phyloP scores from a whole-genome alignment of 192 early-diverging fungal species.

The Backusella mclennaniae region DNA sequence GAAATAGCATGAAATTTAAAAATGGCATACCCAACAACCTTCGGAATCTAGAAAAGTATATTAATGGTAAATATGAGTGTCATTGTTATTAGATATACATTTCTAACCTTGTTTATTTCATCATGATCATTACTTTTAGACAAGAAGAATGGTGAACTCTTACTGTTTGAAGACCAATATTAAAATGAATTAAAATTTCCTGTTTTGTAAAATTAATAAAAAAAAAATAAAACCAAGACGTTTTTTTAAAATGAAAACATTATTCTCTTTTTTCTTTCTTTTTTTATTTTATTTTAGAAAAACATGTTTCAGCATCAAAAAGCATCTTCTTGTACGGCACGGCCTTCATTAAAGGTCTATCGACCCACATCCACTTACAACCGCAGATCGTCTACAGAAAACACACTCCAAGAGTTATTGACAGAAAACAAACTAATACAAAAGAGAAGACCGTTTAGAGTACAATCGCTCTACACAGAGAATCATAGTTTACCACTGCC shows the following conservation, averaged over 20 bases:
- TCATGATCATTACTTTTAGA: background rate
- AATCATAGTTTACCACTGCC: background rate
- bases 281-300: background rate
- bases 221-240: background rate
- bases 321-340: background rate
- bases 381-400: background rate
- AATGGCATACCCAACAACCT: background rate
- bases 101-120: too few relatives aligned
- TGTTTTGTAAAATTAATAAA: background rate
- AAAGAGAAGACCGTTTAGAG: background rate
- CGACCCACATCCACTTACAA: background rate
- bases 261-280: background rate
- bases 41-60: background rate
- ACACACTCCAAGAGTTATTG: background rate
- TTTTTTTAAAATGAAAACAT: background rate
- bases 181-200: background rate
- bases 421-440: background rate
- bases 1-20: slow-evolving; percentile 6
- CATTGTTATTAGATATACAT: background rate
- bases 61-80: background rate
- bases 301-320: background rate
- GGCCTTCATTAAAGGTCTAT: background rate
- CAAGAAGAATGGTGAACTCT: background rate
- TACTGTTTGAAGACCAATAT: background rate
- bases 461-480: background rate